These are phyloP conservation scores for Tylopilus sp. DNA, from an alignment of 1,284 basidiomycete species.

Conservation along the genomic window DNA sequence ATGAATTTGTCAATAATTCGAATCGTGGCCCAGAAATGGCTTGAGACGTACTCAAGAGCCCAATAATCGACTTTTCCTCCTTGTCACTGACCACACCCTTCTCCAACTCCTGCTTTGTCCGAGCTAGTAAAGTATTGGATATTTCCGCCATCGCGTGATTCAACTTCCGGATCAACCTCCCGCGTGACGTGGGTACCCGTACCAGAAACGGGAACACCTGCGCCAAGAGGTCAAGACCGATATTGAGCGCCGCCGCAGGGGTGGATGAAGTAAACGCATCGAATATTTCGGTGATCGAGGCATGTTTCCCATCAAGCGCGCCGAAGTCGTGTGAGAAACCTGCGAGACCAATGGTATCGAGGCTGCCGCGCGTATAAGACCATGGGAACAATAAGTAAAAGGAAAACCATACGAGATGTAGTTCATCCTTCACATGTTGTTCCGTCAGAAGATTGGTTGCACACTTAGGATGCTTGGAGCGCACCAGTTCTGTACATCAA, in stretches of 20 bases:
- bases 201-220: neutral
- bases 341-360: slow-evolving; percentile 37
- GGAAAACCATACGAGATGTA: slow-evolving; percentile 38
- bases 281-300: neutral
- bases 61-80: slow-evolving; percentile 48
- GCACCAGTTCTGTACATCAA: slow-evolving; percentile 45
- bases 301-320: slow-evolving; percentile 38
- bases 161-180: slow-evolving; percentile 33
- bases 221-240: slow-evolving; percentile 14
- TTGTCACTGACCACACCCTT: slow-evolving; percentile 28
- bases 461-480: neutral
- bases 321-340: slow-evolving; percentile 43
- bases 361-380: slow-evolving; percentile 17
- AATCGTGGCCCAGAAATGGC: no score
- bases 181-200: neutral
- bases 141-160: slow-evolving; percentile 41
- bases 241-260: neutral
- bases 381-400: neutral
- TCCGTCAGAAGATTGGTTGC: neutral
- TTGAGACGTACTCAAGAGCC: slow-evolving; percentile 20
- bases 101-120: slow-evolving; percentile 39
- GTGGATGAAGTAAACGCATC: neutral
- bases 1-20: no score
- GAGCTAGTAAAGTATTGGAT: slow-evolving; percentile 42
- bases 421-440: slow-evolving; percentile 52